These are phyloP conservation scores for Coemansia brasiliensis DNA, from an alignment of 192 early-diverging fungal species.

Conservation along the genomic window DNA sequence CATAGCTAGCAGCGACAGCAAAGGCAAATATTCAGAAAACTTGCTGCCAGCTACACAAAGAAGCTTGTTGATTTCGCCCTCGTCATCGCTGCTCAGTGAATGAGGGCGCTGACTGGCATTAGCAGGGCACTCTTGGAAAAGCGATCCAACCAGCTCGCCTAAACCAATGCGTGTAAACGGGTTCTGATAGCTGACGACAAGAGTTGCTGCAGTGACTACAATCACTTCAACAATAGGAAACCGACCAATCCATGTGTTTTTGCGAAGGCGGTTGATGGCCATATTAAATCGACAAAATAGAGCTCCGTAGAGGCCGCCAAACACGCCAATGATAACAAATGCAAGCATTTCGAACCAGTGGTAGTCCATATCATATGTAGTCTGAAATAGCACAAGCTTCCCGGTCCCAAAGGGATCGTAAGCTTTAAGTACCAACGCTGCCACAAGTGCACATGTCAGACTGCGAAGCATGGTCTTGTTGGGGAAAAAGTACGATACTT, in stretches of 20 bases:
- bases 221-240: conserved; percentile 78
- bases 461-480: conserved; percentile 66
- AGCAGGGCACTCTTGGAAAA: conserved; percentile 86
- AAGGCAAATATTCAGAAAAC: conserved; percentile 41
- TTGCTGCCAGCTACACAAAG: conserved; percentile 59
- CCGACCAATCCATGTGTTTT: conserved; percentile 65
- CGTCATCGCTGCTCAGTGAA: conserved; percentile 50
- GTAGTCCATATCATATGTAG: conserved; percentile 67
- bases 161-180: conserved; percentile 83
- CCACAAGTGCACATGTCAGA: conserved; percentile 69
- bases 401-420: conserved; percentile 56
- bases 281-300: conserved; percentile 75
- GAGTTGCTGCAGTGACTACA: conserved; percentile 68
- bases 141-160: conserved; percentile 79
- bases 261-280: conserved; percentile 68
- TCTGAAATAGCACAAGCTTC: conserved; percentile 62
- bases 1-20: conserved; percentile 47
- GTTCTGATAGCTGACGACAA: conserved; percentile 73
- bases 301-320: conserved; percentile 83
- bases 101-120: conserved; percentile 8
- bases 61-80: conserved; percentile 62
- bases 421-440: conserved; percentile 58
- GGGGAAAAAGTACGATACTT: conserved; percentile 82
- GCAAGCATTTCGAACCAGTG: conserved; percentile 71
- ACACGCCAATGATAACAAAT: conserved; percentile 67